Percentiles rank a stretch among this genome's conserved stretches.
Evolutionary conservation across 1,284 basidiomycete genomes (phyloP).

Genomic region (Sphaerobolus stellatus): DNA sequence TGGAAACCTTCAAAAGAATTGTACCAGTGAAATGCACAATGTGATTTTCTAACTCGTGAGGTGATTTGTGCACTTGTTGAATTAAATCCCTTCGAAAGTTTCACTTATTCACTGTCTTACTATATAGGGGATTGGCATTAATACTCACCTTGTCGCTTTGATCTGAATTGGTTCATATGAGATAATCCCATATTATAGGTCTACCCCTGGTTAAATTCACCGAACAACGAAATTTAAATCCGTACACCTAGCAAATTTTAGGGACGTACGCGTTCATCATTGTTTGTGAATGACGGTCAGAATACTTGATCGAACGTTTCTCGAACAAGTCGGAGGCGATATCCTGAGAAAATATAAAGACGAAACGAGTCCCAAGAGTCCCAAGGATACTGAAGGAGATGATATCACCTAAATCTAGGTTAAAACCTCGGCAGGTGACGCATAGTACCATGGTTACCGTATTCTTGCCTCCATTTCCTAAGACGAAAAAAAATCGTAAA

Average conservation of each 20-base stretch:
- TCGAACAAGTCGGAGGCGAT: conserved; percentile 47
- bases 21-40: conserved; percentile 19
- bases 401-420: conserved; percentile 35
- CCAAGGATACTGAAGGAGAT: conserved; percentile 41
- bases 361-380: conserved; percentile 39
- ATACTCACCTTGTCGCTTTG: conserved; percentile 33
- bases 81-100: conserved; percentile 19
- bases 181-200: conserved; percentile 43
- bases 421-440: neutral
- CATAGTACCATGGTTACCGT: neutral
- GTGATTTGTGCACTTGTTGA: conserved; percentile 18
- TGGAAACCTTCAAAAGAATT: conserved; percentile 6
- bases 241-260: neutral
- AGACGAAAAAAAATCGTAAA: neutral
- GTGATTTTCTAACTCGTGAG: conserved; percentile 23
- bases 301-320: conserved; percentile 47
- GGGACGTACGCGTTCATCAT: conserved; percentile 8
- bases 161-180: conserved; percentile 37
- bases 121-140: too few species aligned
- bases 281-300: conserved; percentile 38
- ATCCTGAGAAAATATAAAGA: conserved; percentile 43
- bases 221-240: neutral
- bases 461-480: neutral
- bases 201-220: conserved; percentile 45
- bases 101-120: neutral